Conservation (phyloP, 805 yeast genomes). For the Candida pseudoglaebosa region DNA sequence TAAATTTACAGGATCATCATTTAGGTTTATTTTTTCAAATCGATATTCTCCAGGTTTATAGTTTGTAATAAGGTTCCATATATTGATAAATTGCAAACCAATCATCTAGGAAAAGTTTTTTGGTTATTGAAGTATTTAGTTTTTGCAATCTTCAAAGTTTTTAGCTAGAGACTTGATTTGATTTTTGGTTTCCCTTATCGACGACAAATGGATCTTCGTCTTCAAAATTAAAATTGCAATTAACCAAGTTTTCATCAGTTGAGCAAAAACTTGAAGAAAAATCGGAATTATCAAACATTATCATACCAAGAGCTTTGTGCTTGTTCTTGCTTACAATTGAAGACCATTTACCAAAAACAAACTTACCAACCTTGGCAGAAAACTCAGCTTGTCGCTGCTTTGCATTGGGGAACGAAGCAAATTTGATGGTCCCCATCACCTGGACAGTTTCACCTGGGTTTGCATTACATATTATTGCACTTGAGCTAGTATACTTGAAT, state of each 20-base stretch:
- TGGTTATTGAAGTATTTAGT: no score
- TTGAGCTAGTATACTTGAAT: background rate
- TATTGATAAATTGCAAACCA: no score
- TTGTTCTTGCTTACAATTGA: conserved; percentile 1
- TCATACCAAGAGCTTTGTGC: background rate
- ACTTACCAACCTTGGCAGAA: background rate
- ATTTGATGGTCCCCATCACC: conserved; percentile 1
- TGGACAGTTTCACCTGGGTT: conserved; percentile 4
- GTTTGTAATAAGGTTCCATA: no score
- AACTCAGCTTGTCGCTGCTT: conserved; percentile 1
- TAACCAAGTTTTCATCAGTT: background rate
- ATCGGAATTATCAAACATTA: conserved; percentile 1
- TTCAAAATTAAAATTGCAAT: conserved; percentile 2
- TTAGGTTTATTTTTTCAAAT: no score
- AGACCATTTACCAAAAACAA: conserved; percentile 3
- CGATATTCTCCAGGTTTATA: no score
- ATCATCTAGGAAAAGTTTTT: no score
- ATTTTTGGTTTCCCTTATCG: background rate
- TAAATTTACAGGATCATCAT: no score
- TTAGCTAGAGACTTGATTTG: background rate
- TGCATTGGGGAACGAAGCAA: conserved; percentile 3
- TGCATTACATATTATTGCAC: conserved; percentile 1
- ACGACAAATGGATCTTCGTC: background rate
- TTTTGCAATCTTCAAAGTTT: background rate
- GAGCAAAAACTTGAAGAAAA: conserved; percentile 1